Conservation (phyloP, 345 rosid species). For the Citrus trifoliata region DNA sequence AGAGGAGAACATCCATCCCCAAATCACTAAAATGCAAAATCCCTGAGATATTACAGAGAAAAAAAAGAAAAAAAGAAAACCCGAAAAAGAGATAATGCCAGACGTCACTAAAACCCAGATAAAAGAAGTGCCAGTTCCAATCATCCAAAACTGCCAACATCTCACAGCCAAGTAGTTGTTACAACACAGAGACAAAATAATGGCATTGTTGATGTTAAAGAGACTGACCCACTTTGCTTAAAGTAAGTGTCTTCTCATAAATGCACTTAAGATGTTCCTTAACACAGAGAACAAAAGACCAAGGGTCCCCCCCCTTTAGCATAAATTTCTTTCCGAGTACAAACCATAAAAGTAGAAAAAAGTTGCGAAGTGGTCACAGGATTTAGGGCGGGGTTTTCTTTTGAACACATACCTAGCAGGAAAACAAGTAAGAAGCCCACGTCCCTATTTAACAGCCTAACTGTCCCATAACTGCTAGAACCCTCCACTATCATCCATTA, state of each 20-base stretch:
- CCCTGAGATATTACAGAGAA: neutral
- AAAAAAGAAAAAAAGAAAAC: neutral
- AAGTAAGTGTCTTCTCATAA: neutral
- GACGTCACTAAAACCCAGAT: slow-evolving; percentile 8
- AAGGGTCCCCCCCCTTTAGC: slow-evolving; percentile 22
- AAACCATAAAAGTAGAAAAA: slow-evolving; percentile 33
- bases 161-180: slow-evolving; percentile 9
- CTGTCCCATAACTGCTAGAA: slow-evolving; percentile 43
- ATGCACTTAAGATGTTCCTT: slow-evolving; percentile 7
- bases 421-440: slow-evolving; percentile 42
- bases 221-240: neutral
- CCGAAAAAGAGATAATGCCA: slow-evolving; percentile 14
- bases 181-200: neutral
- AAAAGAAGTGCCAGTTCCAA: slow-evolving; percentile 3
- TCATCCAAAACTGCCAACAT: slow-evolving; percentile 13
- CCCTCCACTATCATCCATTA: slow-evolving; percentile 26
- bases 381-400: slow-evolving; percentile 53
- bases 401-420: slow-evolving; percentile 29
- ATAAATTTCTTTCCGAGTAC: slow-evolving; percentile 20
- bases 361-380: slow-evolving; percentile 47
- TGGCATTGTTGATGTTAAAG: neutral
- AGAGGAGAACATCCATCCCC: slow-evolving; percentile 14
- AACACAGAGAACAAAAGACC: slow-evolving; percentile 1
- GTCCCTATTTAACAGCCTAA: slow-evolving; percentile 47
- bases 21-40: slow-evolving; percentile 19